These are phyloP conservation scores for Nothopassalora personata DNA, from an alignment of 2,329 filamentous ascomycete species.

Conservation along the genomic window DNA sequence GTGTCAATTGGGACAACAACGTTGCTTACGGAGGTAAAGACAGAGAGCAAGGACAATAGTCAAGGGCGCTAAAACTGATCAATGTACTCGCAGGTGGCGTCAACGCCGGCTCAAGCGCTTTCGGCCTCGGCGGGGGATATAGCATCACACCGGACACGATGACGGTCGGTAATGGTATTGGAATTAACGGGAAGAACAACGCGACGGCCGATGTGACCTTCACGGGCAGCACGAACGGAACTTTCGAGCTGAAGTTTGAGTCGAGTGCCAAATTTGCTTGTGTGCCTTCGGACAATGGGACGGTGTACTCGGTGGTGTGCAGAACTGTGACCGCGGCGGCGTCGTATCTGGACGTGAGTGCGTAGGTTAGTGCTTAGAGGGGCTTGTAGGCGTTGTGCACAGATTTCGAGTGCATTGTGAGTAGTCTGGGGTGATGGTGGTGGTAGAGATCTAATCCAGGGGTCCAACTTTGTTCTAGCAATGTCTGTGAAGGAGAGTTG, in stretches of 20 bases:
- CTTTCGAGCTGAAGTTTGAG: constrained; percentile 14
- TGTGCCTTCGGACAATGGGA: constrained; percentile 4
- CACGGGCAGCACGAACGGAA: constrained; percentile 13
- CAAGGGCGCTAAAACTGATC: not conserved
- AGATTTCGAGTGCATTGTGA: not conserved
- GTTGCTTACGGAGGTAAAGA: constrained; percentile 16
- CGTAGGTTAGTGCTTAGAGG: not conserved
- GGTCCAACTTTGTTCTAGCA: no score
- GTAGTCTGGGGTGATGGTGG: no score
- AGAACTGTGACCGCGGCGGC: not conserved
- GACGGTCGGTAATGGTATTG: constrained; percentile 15
- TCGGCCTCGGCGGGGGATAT: constrained; percentile 20
- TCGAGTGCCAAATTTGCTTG: constrained; percentile 11
- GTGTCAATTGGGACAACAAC: constrained; percentile 15
- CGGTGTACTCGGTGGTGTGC: constrained; percentile 5
- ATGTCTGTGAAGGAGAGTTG: no score
- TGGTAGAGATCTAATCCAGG: no score
- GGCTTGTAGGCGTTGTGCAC: not conserved
- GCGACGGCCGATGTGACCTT: constrained; percentile 12
- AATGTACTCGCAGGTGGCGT: constrained; percentile 12
- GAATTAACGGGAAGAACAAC: constrained; percentile 12
- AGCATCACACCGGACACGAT: constrained; percentile 13
- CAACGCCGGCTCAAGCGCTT: constrained; percentile 13
- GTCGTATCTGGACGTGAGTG: not conserved
- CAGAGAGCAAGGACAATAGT: not conserved